Evolutionary conservation across 2,329 filamentous ascomycete species (phyloP), one percentile per base, ranked within the genome.

Genomic region (Talaromyces sp.): DNA sequence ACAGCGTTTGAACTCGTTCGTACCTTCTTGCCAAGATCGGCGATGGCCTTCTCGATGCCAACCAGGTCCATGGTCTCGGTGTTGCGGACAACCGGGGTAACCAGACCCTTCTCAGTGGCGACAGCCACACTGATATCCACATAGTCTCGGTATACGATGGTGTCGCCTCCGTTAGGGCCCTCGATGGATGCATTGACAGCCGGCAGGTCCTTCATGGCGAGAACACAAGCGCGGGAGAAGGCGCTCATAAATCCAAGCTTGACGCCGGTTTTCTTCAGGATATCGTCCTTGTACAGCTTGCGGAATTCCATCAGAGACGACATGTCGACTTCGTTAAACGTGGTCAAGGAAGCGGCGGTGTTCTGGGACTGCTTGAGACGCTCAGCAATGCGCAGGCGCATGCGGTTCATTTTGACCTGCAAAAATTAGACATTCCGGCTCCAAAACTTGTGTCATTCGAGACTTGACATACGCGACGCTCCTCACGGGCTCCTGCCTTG

Each of bases 191-290:
- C 95, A 72, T 99, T 99, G 70, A 98, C 91, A 1, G 88, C 89
- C 13, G 93, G 95, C n/a, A 98, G 82, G 66, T 98, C 93, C 71
- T 89, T 90, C 91, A 97, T 96, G 62, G 95, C 95, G 63, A 98
- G 82, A 52, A 96, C 87, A 69, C 87, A 91, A 55, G 95, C 95
- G 66, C 90, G 90, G 4, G 93, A 91, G 79, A 99, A 99, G 60
- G 93, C 93, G 75, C 92, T 95, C 93, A 99, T 98, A 82, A 98
- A 99, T n/a, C 95, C 95, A 59, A 99, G 88, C 83, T 98, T 99
- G 62, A 98, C 90, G 52, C 93, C 93, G 10, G 91, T 95, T 83
- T 93, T 96, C 85, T 98, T 96, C 62, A 98, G 82, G 25, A 97
- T 82, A 63, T 96, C 93, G 63, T 98, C 93, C 83, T 98, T 98